Evolutionary conservation across 192 early-diverging fungal genomes (phyloP).

Genomic region (Rhizophagus sp.): DNA sequence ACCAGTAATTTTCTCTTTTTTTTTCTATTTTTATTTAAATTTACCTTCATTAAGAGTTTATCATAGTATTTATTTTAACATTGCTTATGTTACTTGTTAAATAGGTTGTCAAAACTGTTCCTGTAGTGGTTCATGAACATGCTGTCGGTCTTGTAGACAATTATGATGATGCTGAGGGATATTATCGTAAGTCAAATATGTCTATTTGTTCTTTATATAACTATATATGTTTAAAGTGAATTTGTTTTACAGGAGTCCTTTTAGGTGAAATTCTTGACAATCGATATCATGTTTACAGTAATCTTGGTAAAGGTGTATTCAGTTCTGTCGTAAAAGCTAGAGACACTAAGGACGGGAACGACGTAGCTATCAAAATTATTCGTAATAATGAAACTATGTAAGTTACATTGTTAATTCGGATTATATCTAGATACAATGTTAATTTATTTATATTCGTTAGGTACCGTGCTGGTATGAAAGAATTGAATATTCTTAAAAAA

Average conservation of each 20-base stretch:
- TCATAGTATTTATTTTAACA: conserved; percentile 12
- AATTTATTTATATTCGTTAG: conserved; percentile 35
- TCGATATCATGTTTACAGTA: conserved; percentile 84
- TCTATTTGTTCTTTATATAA: neutral
- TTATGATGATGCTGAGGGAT: conserved; percentile 97
- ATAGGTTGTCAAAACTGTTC: conserved; percentile 32
- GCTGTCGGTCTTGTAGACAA: conserved; percentile 74
- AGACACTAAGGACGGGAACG: conserved; percentile 67
- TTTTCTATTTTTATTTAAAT: too few species aligned
- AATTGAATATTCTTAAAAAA: conserved; percentile 87
- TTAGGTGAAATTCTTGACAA: conserved; percentile 84
- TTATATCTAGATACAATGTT: neutral
- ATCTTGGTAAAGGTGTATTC: conserved; percentile 94
- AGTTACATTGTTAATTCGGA: conserved; percentile 17
- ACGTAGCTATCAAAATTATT: conserved; percentile 96
- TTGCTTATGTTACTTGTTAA: conserved; percentile 13
- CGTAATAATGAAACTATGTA: conserved; percentile 94
- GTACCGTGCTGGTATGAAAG: conserved; percentile 86
- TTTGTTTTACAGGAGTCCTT: conserved; percentile 54
- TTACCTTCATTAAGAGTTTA: too few species aligned
- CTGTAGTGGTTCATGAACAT: conserved; percentile 37
- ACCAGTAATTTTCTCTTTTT: neutral
- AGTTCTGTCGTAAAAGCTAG: conserved; percentile 88
- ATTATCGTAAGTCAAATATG: conserved; percentile 79
- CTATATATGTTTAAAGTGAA: conserved; percentile 14